Percentiles rank a stretch among this genome's conserved stretches.
phyloP scores from a whole-genome alignment of 805 yeast species.

The Lachancea quebecensis region DNA sequence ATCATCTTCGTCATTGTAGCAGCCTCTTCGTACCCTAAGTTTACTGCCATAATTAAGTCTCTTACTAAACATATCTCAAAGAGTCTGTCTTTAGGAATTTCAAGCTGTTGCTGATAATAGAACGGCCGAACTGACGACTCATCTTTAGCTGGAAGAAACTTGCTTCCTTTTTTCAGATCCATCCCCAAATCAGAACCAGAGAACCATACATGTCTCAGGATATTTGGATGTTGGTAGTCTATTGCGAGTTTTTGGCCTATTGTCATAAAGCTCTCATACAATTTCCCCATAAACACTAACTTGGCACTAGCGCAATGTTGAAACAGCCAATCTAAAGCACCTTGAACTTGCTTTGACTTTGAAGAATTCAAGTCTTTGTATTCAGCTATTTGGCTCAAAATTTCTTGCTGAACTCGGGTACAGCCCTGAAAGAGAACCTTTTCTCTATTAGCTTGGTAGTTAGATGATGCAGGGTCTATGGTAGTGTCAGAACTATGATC shows the following conservation, averaged over 20 bases:
- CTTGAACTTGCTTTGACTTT: conserved; percentile 36
- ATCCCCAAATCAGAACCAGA: conserved; percentile 32
- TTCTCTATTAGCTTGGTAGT: conserved; percentile 24
- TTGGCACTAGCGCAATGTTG: conserved; percentile 37
- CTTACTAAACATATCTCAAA: conserved; percentile 40
- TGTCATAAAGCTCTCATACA: conserved; percentile 46
- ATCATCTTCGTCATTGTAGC: conserved; percentile 34
- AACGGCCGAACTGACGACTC: neutral
- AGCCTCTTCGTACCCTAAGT: conserved; percentile 42
- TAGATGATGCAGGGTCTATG: conserved; percentile 2
- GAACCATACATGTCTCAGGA: conserved; percentile 47
- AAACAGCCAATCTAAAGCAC: conserved; percentile 37
- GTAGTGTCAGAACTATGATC: conserved; percentile 32
- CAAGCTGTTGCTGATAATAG: conserved; percentile 21
- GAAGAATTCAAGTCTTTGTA: conserved; percentile 35
- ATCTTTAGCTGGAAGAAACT: neutral
- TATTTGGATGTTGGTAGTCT: conserved; percentile 50
- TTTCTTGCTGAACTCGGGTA: conserved; percentile 20
- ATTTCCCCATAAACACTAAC: conserved; percentile 43
- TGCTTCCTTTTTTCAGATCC: conserved; percentile 17
- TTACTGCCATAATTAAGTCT: conserved; percentile 42
- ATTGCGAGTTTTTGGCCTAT: conserved; percentile 46
- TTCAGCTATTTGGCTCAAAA: conserved; percentile 25
- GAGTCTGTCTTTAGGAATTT: conserved; percentile 31
- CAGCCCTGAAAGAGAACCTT: conserved; percentile 27